Evolutionary conservation across 495 filamentous ascomycete species (phyloP), one percentile per base, ranked within the genome.

Genomic region (Astrothelium macrocarpum): DNA sequence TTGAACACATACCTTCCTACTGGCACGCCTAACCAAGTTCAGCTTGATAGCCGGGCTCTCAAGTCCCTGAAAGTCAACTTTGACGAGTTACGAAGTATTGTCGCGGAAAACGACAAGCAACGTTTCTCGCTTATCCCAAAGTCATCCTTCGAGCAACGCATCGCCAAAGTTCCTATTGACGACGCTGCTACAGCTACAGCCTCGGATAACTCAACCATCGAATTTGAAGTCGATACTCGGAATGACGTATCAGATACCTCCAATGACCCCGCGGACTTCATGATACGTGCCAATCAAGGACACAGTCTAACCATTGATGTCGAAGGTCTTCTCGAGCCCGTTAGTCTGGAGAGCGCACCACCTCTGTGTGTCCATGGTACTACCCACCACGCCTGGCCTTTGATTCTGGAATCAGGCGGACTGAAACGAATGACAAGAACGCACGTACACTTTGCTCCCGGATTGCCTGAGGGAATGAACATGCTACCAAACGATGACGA

Each of bases 231-330:
- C 23, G 34, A 11, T n/a, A 59, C 31, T 11, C 63, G 59, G 25
- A 63, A 63, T 53, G 59, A 68, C 32, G 59, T 42, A 31, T 58
- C 64, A 28, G 28, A 60, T 10, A 53, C 59, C 31, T 61, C 67
- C 3, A 59, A 73, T 11, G 76, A 87, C 43, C 83, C 89, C 0
- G 71, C 81, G 1, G 77, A 89, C 71, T 97, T 84, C 78, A 78
- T 95, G 16, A 96, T 98, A 78, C 91, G 94, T 70, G 94, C 94
- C 1, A 94, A 90, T 66, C 94, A 98, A 77, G 94, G 94, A 59
- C 94, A 97, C 77, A 82, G 78, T 68, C 83, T 91, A 72, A 79
- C 78, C 58, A 75, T 98, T 49, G 85, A 87, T 26, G 82, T 82
- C 31, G 84, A 85, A 28, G 79, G 80, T 0, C 80, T 95, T 18